Evolutionary conservation across 768 basidiomycete species (phyloP).

Genomic region (Amanita inopinata): DNA sequence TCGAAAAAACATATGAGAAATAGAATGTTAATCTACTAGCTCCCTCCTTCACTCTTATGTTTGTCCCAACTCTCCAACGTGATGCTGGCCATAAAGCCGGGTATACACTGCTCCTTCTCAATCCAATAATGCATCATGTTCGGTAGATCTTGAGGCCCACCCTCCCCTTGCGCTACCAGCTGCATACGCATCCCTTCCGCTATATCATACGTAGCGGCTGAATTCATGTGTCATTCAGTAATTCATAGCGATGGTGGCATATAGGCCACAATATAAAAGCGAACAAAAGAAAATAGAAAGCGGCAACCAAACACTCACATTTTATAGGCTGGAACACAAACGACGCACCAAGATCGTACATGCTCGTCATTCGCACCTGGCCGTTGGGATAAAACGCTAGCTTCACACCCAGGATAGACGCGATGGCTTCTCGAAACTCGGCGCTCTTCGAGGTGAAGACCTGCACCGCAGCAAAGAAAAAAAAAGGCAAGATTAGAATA

Average conservation of each 20-base stretch:
- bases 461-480: conserved; percentile 25
- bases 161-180: conserved; percentile 64
- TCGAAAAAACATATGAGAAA: no score
- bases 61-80: conserved; percentile 85
- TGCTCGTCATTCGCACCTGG: conserved; percentile 81
- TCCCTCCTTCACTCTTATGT: conserved; percentile 32
- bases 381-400: conserved; percentile 89
- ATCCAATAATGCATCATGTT: conserved; percentile 83
- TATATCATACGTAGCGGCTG: neutral
- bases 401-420: conserved; percentile 83
- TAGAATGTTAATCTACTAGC: no score
- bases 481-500: neutral
- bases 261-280: neutral
- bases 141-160: conserved; percentile 64
- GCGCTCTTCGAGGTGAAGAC: conserved; percentile 77
- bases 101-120: conserved; percentile 74
- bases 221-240: neutral
- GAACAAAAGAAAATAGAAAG: neutral
- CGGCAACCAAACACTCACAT: conserved; percentile 20
- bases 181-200: conserved; percentile 49
- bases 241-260: neutral
- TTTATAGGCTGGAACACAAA: conserved; percentile 71
- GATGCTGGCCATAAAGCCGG: conserved; percentile 82
- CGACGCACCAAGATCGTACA: conserved; percentile 78
- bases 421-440: conserved; percentile 88